These are phyloP conservation scores for Arabidopsis lyrata DNA, from an alignment of 441 rosid genomes.

Conservation along the genomic window DNA sequence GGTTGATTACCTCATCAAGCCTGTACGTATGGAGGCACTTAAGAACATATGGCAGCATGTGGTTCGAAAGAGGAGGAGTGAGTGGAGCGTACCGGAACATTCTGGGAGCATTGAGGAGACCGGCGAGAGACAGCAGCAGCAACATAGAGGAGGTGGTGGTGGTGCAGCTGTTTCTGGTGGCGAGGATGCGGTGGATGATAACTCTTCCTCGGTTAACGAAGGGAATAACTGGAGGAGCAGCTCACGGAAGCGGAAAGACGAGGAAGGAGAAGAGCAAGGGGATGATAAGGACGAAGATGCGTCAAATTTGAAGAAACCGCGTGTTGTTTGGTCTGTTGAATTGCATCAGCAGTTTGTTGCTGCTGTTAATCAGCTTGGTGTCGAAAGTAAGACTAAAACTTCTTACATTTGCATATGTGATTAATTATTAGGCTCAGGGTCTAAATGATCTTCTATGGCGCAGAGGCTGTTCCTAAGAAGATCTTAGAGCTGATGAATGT, in stretches of 20 bases:
- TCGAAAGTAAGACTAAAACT: conserved; percentile 69
- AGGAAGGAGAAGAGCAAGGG: conserved; percentile 73
- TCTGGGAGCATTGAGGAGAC: conserved; percentile 87
- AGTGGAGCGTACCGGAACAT: conserved; percentile 83
- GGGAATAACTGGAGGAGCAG: conserved; percentile 73
- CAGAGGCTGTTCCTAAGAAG: conserved; percentile 97
- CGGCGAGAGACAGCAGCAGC: conserved; percentile 50
- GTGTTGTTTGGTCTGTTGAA: conserved; percentile 98
- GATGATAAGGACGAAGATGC: conserved; percentile 86
- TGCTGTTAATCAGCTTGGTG: conserved; percentile 95
- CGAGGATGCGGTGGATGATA: conserved; percentile 49
- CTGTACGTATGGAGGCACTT: conserved; percentile 88
- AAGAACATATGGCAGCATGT: conserved; percentile 98
- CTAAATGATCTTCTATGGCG: background rate
- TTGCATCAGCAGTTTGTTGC: conserved; percentile 96
- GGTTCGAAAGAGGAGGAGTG: conserved; percentile 74
- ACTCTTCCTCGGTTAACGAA: conserved; percentile 82
- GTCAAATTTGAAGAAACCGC: conserved; percentile 85
- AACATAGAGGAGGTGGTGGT: conserved; percentile 54
- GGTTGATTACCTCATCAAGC: conserved; percentile 91
- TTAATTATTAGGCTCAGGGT: background rate
- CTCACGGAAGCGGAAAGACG: conserved; percentile 81
- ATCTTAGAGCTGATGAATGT: conserved; percentile 97
- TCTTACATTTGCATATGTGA: background rate
- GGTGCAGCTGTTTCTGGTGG: conserved; percentile 49